Conservation (phyloP, 2,329 filamentous ascomycete genomes). For the Coniosporium tulheliwenetii region DNA sequence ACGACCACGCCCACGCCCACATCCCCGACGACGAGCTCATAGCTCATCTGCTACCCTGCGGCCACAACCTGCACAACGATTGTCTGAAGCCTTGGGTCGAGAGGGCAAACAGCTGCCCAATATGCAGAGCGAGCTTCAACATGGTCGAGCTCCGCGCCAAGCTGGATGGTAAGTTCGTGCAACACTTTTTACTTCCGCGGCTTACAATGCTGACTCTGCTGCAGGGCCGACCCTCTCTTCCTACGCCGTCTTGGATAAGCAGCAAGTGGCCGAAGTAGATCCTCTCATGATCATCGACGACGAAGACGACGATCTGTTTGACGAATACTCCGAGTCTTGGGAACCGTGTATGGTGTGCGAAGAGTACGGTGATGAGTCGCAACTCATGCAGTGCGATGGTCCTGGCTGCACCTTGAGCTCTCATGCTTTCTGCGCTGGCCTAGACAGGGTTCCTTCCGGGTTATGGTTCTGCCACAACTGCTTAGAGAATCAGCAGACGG, state of each 20-base stretch:
- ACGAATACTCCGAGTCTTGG: conserved; percentile 41
- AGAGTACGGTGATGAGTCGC: conserved; percentile 63
- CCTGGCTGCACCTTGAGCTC: conserved; percentile 68
- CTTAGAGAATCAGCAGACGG: conserved; percentile 6
- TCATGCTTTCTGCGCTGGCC: conserved; percentile 80
- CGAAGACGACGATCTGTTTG: conserved; percentile 30
- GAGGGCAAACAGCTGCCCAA: conserved; percentile 93
- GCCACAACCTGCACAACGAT: conserved; percentile 81
- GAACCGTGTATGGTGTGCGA: conserved; percentile 77
- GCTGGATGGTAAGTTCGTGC: conserved; percentile 52
- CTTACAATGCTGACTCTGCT: background rate
- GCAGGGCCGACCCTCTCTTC: conserved; percentile 40
- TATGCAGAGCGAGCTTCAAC: conserved; percentile 87
- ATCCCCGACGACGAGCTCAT: conserved; percentile 34
- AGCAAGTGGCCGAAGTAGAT: conserved; percentile 82
- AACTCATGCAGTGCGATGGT: conserved; percentile 70
- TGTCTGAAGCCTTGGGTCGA: conserved; percentile 92
- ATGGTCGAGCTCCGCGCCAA: conserved; percentile 69
- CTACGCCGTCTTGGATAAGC: conserved; percentile 61
- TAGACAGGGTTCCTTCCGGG: conserved; percentile 59
- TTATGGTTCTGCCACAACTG: conserved; percentile 91
- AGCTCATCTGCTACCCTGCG: conserved; percentile 57
- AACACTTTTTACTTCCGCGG: background rate
- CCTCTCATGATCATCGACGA: conserved; percentile 63
- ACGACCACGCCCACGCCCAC: conserved; percentile 5